phyloP scores from a whole-genome alignment of 2,329 filamentous ascomycete genomes.

The Diaporthe amygdali region DNA sequence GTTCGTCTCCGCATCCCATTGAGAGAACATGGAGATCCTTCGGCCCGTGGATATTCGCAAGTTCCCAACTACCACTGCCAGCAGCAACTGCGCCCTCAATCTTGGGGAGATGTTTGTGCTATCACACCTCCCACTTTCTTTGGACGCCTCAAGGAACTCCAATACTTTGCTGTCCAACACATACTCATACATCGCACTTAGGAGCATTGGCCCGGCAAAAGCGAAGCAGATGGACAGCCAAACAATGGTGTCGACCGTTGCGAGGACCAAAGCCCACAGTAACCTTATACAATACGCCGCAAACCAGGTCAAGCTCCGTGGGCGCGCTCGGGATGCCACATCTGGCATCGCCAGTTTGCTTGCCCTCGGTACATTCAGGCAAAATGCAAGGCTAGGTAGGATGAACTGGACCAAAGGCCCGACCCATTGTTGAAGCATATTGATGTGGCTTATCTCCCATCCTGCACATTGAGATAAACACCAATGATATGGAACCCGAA shows the following conservation, averaged over 20 bases:
- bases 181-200: constrained; percentile 36
- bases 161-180: constrained; percentile 33
- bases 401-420: constrained; percentile 34
- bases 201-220: constrained; percentile 35
- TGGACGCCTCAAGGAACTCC: constrained; percentile 24
- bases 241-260: constrained; percentile 30
- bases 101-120: neutral
- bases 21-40: neutral
- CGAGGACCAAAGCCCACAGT: constrained; percentile 27
- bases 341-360: constrained; percentile 29
- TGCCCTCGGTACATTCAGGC: constrained; percentile 32
- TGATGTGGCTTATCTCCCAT: constrained; percentile 30
- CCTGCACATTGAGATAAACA: constrained; percentile 28
- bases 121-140: neutral
- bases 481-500: constrained; percentile 30
- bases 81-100: constrained; percentile 34
- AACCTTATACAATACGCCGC: constrained; percentile 23
- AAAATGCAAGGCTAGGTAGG: constrained; percentile 34
- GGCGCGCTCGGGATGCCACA: constrained; percentile 25
- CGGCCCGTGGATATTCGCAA: constrained; percentile 34
- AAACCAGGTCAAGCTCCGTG: constrained; percentile 26
- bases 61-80: constrained; percentile 37
- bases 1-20: neutral
- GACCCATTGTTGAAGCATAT: constrained; percentile 32
- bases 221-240: constrained; percentile 36